These are phyloP conservation scores for Fusarium sp. DNA, from an alignment of 2,329 filamentous ascomycete genomes.

Conservation along the genomic window DNA sequence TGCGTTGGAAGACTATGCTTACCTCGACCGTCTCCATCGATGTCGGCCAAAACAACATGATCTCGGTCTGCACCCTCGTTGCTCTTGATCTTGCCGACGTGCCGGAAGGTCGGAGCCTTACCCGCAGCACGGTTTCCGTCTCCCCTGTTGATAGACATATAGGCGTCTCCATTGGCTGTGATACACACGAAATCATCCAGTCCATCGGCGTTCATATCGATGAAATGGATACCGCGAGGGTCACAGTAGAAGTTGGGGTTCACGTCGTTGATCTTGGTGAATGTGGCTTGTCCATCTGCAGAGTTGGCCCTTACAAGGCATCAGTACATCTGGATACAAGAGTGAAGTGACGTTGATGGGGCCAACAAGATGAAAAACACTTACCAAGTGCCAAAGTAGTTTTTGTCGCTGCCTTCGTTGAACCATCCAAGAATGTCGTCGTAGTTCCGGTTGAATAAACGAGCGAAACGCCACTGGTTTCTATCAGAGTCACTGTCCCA, in stretches of 20 bases:
- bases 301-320: conserved; percentile 2
- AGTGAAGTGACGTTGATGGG: too few relatives aligned
- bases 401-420: too few relatives aligned
- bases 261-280: conserved; percentile 19
- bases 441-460: too few relatives aligned
- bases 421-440: too few relatives aligned
- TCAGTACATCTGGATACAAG: not conserved
- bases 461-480: too few relatives aligned
- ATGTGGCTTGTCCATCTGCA: conserved; percentile 3
- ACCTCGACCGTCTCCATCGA: conserved; percentile 2
- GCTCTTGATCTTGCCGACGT: not conserved
- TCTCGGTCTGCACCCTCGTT: too few relatives aligned
- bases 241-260: conserved; percentile 15
- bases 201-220: conserved; percentile 18
- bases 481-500: too few relatives aligned
- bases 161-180: not conserved
- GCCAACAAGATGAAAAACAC: too few relatives aligned
- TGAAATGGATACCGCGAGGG: conserved; percentile 17
- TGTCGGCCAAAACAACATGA: not conserved
- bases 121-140: not conserved
- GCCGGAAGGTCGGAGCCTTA: not conserved
- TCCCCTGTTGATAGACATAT: not conserved
- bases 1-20: too few relatives aligned
- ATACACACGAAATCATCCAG: not conserved
- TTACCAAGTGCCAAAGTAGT: too few relatives aligned